Conservation (phyloP, 1,284 basidiomycete species). For the Ustilago tritici region DNA sequence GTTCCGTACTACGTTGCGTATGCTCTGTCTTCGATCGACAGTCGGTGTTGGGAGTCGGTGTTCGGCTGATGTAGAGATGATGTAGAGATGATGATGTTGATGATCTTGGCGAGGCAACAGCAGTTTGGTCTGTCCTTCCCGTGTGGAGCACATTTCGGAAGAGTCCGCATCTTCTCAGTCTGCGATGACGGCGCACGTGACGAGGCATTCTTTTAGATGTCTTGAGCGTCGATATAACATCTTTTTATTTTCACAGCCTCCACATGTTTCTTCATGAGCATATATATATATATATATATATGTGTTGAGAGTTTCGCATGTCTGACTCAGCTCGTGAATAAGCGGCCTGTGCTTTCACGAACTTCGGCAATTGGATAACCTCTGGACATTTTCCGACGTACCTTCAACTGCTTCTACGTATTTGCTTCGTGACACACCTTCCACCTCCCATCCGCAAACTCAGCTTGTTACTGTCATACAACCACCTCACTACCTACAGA, state of each 20-base stretch:
- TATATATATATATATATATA: too few relatives aligned
- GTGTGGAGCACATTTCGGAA: slow-evolving; percentile 9
- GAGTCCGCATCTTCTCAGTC: slow-evolving; percentile 4
- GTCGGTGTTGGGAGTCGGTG: background rate
- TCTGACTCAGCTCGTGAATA: too few relatives aligned
- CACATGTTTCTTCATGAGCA: background rate
- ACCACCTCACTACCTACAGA: background rate
- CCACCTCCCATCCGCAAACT: background rate
- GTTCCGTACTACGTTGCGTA: background rate
- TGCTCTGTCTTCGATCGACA: background rate
- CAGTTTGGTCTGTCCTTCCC: background rate
- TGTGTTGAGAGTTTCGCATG: too few relatives aligned
- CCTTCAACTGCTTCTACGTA: background rate
- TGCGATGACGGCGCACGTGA: slow-evolving; percentile 4
- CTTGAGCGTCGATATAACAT: background rate
- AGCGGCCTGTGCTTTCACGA: too few relatives aligned
- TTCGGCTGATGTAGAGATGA: background rate
- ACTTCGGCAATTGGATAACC: too few relatives aligned
- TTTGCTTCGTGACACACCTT: slow-evolving; percentile 3
- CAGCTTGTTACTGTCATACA: background rate
- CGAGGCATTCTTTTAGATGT: background rate
- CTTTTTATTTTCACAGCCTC: background rate
- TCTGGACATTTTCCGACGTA: too few relatives aligned
- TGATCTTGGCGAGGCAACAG: background rate
- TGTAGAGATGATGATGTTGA: background rate